Base-by-base conservation (phyloP, 129 eudicot genomes). In the Solidago caesia region DNA sequence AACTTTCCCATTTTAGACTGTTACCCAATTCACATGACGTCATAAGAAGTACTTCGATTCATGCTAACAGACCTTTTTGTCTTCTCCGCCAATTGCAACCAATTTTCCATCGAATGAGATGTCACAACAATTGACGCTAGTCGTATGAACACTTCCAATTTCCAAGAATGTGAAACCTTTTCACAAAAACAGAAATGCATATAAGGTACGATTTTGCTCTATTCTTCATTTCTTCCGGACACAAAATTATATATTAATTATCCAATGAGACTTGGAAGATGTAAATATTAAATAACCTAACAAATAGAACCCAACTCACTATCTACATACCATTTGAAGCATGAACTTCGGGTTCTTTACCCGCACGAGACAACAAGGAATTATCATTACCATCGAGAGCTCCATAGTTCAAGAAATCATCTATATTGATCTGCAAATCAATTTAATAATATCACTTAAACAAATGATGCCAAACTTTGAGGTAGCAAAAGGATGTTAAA, bases 11-110 rank as follows among this genome's bases (percentile, higher is more conserved):
- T 64, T 13, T 64, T 12, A 2, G n/a, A 9, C 69, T 16, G 4
- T 64, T 42, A 42, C 48, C 10, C 49, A 41, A 64, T 44, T 2
- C 39, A 13, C 11, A 48, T 44, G 48, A 65, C 47, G 2, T 33
- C 39, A 33, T 33, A 33, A 33, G 1, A 74, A 33, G 10, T 29
- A 67, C 46, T 25, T 46, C 8, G 7, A 67, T 12, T 27, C 41
- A 56, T 4, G 64, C 51, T 64, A 76, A 44, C 64, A 67, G 47
- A 82, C 91, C 88, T 82, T 87, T 46, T 86, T 83, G 76, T 89
- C 89, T 65, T 84, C 68, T 56, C 96, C 89, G n/a, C 89, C 89
- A 49, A 80, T 79, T 13, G 84, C 96, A 76, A 87, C 81, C 68
- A 89, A 68, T 69, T 87, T 85, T 47, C 92, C 96, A 71, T 89